Percentiles rank a stretch among this genome's conserved stretches.
phyloP scores from a whole-genome alignment of 1,284 basidiomycete genomes.

The Neotropicomus parvogracilis region DNA sequence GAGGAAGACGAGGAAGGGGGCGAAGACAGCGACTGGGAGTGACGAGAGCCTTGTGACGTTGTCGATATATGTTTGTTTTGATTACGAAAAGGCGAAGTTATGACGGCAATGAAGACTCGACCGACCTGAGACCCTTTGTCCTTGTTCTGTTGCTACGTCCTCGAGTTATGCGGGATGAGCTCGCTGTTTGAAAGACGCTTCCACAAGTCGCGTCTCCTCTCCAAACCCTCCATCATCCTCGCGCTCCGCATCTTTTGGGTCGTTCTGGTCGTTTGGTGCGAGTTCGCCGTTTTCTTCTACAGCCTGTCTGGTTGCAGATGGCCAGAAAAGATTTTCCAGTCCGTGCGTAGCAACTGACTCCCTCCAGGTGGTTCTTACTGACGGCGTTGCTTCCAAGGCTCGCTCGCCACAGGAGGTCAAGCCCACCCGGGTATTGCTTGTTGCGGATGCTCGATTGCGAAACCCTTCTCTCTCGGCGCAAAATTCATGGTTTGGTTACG shows the following conservation, averaged over 20 bases:
- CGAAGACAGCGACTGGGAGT: conserved; percentile 72
- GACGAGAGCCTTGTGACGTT: conserved; percentile 1
- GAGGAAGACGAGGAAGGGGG: conserved; percentile 40
- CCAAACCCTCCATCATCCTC: conserved; percentile 26
- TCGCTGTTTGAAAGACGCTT: conserved; percentile 29
- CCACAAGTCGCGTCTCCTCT: conserved; percentile 22
- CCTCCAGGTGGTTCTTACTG: conserved; percentile 4
- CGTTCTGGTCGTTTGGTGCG: conserved; percentile 63
- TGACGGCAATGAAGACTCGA: conserved; percentile 7
- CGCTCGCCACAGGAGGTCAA: conserved; percentile 6
- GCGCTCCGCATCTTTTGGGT: conserved; percentile 53
- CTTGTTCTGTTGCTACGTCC: background rate
- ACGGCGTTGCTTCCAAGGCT: conserved; percentile 13
- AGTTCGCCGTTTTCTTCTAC: conserved; percentile 58
- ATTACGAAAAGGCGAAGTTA: conserved; percentile 10
- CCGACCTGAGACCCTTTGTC: background rate
- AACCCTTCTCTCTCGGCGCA: conserved; percentile 59
- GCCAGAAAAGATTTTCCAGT: conserved; percentile 44
- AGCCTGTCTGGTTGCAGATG: conserved; percentile 53
- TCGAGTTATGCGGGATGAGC: conserved; percentile 29
- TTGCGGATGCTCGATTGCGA: conserved; percentile 81
- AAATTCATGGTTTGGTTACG: conserved; percentile 40
- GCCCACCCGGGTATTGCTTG: conserved; percentile 68
- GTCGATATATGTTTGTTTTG: background rate
- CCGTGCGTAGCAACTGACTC: conserved; percentile 24